Percentiles rank a stretch among this genome's conserved stretches.
Evolutionary conservation across 208 protist species (phyloP).

Genomic region (Tetramitus jugosus): DNA sequence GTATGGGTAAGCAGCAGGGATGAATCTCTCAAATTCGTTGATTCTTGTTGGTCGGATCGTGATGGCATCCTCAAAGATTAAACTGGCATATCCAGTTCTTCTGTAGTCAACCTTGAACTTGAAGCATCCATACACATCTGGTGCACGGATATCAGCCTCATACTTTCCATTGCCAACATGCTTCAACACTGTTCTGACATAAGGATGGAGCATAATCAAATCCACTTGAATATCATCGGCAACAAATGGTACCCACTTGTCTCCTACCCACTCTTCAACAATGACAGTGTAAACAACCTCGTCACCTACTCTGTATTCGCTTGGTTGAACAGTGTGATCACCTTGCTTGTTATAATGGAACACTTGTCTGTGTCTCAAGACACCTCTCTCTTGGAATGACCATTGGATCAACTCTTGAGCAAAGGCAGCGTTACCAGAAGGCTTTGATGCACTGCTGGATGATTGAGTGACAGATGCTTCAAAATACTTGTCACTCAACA

Average conservation of each 20-base stretch:
- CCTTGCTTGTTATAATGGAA: background rate
- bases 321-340: background rate
- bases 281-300: constrained; percentile 25
- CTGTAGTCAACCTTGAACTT: constrained; percentile 58
- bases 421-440: background rate
- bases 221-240: constrained; percentile 52
- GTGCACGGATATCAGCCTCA: constrained; percentile 38
- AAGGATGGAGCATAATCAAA: constrained; percentile 60
- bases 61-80: constrained; percentile 35
- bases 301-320: background rate
- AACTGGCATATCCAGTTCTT: constrained; percentile 42
- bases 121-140: constrained; percentile 68
- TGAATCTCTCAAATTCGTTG: constrained; percentile 64
- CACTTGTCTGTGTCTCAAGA: background rate
- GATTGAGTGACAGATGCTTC: background rate
- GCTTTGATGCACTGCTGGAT: too few relatives aligned
- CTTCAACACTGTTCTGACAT: constrained; percentile 45
- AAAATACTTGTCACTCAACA: background rate
- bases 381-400: background rate
- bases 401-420: background rate
- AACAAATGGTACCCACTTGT: constrained; percentile 53
- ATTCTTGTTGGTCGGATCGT: constrained; percentile 59
- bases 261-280: constrained; percentile 43
- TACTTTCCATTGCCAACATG: constrained; percentile 38
- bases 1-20: constrained; percentile 61